Percentiles rank a stretch among this genome's conserved stretches.
phyloP scores from a whole-genome alignment of 257 asterid species.

The Solanum appendiculatum region DNA sequence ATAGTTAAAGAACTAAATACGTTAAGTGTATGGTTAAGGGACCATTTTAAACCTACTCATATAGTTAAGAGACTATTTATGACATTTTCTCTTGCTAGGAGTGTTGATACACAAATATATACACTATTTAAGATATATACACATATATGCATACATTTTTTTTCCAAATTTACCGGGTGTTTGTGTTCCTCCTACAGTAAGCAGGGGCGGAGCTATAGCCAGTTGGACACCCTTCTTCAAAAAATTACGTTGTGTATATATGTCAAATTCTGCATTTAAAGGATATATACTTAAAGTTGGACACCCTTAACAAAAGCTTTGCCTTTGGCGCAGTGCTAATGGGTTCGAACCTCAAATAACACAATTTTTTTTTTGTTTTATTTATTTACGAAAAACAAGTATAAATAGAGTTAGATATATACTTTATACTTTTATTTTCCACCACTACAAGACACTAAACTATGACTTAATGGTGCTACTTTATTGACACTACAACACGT shows the following conservation, averaged over 20 bases:
- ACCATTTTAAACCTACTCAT: too few relatives aligned
- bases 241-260: neutral
- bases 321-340: neutral
- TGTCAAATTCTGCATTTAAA: neutral
- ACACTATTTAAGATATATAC: too few relatives aligned
- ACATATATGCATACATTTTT: too few relatives aligned
- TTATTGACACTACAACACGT: neutral
- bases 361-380: too few relatives aligned
- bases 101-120: too few relatives aligned
- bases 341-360: neutral
- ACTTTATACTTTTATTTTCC: neutral
- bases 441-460: neutral
- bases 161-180: too few relatives aligned
- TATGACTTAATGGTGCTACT: neutral
- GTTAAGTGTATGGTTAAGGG: too few relatives aligned
- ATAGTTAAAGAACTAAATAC: too few relatives aligned
- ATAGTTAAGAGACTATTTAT: too few relatives aligned
- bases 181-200: too few relatives aligned
- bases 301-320: neutral
- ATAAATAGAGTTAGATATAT: neutral
- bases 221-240: neutral
- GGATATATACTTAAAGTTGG: neutral
- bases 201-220: neutral
- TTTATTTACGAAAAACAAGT: neutral
- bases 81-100: too few relatives aligned